Evolutionary conservation across 257 asterid genomes (phyloP), one percentile per base, ranked within the genome.

Genomic region (Anisodus acutangulus): DNA sequence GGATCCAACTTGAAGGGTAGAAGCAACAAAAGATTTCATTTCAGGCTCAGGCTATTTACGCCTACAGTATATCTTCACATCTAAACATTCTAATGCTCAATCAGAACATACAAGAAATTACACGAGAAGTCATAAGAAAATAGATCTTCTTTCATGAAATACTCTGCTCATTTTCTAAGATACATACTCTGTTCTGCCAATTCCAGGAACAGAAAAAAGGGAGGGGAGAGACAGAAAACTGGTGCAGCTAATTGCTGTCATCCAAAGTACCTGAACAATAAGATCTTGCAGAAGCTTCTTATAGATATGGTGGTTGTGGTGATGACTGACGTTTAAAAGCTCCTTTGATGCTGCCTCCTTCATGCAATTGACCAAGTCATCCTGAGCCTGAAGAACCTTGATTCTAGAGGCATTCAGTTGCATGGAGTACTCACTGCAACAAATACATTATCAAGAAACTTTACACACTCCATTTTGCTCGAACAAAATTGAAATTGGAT

Each of bases 321-420:
- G 86, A 2, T 86, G 87, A 94, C 95, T 88, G 83, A 93, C 90
- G 39, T 68, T 49, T 87, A 87, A 86, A 16, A 89, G 92, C 78
- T 94, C 95, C 88, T 92, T 87, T 9, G 95, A 82, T 60, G 97
- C 93, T 35, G 87, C 85, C 76, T 90, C 98, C 92, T 88, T 94
- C 98, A 92, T 94, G 80, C 93, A 87, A 88, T 86, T 92, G 58
- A 93, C 96, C 88, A 95, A 88, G 89, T 95, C 98, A 86, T 95
- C 98, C 89, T 94, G 98, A 67, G 97, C 97, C 87, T 94, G 98
- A 88, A 94, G 98, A 90, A 94, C 98, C 91, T 92, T 94, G 87
- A 94, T 86, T 64, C 98, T 89, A 83, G 98, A 92, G 60, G 97
- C 94, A 91, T 94, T 94, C 82, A 94, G 91, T 79, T 92, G 98